phyloP scores from a whole-genome alignment of 176 grass and related monocot species.

The Cenchrus purpureus region DNA sequence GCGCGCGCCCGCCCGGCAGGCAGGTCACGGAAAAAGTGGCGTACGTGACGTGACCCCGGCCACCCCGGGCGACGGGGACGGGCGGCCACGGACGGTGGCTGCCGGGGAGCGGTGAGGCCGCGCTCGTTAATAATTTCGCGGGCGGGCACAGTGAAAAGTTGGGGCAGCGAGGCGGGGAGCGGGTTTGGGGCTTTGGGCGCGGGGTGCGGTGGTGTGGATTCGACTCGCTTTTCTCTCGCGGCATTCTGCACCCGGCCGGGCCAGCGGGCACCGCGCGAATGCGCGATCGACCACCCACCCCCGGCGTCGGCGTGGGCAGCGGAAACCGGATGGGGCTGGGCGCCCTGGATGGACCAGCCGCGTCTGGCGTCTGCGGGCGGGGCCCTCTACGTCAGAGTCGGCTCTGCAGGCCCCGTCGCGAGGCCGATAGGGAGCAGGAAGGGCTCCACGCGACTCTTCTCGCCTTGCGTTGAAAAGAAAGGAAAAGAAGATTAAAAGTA shows the following conservation, averaged over 20 bases:
- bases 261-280: conserved; percentile 5
- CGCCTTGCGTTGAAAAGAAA: conserved; percentile 24
- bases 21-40: conserved; percentile 33
- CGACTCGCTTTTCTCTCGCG: background rate
- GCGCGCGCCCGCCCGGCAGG: background rate
- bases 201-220: background rate
- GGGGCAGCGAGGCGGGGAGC: background rate
- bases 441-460: conserved; percentile 34
- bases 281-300: conserved; percentile 1
- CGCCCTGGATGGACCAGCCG: background rate
- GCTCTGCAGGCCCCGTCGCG: background rate
- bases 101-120: background rate
- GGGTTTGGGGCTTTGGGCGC: background rate
- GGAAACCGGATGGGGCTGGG: background rate
- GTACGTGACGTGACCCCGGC: background rate
- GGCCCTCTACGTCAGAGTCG: conserved; percentile 11
- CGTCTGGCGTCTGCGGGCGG: background rate
- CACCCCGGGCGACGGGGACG: background rate
- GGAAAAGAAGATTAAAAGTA: background rate
- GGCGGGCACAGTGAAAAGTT: background rate
- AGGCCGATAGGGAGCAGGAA: background rate
- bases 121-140: conserved; percentile 24
- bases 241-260: conserved; percentile 33
- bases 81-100: background rate
- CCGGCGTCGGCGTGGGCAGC: background rate